Conservation (phyloP, 495 filamentous ascomycete species). For the Neurospora sublineolata region DNA sequence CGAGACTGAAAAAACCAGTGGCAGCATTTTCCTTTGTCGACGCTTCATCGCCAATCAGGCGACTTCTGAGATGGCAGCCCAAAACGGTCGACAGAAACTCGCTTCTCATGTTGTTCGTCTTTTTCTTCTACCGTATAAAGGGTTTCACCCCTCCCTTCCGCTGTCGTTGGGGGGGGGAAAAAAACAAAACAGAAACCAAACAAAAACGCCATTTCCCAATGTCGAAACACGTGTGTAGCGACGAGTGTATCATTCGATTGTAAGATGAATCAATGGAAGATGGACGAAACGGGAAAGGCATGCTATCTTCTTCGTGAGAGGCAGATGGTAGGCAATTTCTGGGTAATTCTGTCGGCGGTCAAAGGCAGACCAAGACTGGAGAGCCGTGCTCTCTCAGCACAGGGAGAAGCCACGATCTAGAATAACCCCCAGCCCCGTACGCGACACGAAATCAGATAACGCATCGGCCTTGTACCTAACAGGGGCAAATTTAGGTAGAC, state of each 20-base stretch:
- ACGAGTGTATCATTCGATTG: background rate
- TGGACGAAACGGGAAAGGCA: background rate
- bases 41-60: constrained; percentile 17
- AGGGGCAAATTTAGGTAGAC: background rate
- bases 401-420: background rate
- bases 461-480: background rate
- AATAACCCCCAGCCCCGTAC: background rate
- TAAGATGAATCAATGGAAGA: background rate
- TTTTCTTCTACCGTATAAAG: background rate
- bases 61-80: background rate
- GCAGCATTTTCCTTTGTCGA: constrained; percentile 8
- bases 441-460: background rate
- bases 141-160: background rate
- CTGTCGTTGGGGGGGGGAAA: background rate
- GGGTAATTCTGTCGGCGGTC: background rate
- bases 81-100: background rate
- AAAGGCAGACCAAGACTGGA: background rate
- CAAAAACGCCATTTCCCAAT: background rate
- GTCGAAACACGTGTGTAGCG: background rate
- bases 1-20: background rate
- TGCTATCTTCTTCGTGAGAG: background rate
- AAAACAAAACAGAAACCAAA: background rate
- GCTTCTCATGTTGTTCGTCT: background rate
- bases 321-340: background rate
- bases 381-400: background rate